Evolutionary conservation across 1,284 basidiomycete species (phyloP), one percentile per base, ranked within the genome.

Genomic region (Tilletia indica): DNA sequence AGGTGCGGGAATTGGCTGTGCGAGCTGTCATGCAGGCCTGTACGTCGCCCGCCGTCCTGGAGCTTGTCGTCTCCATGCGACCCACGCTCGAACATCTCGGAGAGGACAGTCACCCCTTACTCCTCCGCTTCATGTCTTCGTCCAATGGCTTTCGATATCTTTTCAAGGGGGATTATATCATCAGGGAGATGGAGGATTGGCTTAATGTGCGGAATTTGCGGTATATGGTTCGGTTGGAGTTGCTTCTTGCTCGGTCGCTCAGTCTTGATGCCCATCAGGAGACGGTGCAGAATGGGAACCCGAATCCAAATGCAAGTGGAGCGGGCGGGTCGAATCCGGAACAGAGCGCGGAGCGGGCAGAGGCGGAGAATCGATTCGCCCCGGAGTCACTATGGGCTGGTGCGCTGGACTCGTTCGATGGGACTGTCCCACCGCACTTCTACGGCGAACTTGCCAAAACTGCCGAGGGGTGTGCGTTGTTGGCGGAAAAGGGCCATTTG

Each of bases 381-480:
- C 14, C 14, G 14, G 19, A 72, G 14, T 64, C 61, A 38, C 61
- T 64, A 3, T 38, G 12, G 6, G 34, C 14, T 19, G n/a, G 11
- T 36, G 42, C 19, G 25, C 8, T 14, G 14, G 16, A 38, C 19
- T 25, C 42, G 6, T 70, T 73, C 74, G 93, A 96, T 70, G 92
- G 92, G 14, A 90, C 91, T 1, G 91, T 94, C 1, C 97, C 97
- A 0, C 90, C 92, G 3, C 96, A 99, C 84, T 98, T 99, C 85
- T 97, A 98, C 79, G 95, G 96, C 31, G 94, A 98, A 84, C 92
- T 99, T 87, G 91, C 93, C 61, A 97, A 97, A 84, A 99, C 97
- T 0, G 91, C 92, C 68, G 90, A 95, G 70, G 97, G 97, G 0
- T 96, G 94, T 84, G 91, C 92, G 80, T 90, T 96, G 14, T 86